Evolutionary conservation across 768 basidiomycete genomes (phyloP).

Genomic region (Rhizopogon sp.): DNA sequence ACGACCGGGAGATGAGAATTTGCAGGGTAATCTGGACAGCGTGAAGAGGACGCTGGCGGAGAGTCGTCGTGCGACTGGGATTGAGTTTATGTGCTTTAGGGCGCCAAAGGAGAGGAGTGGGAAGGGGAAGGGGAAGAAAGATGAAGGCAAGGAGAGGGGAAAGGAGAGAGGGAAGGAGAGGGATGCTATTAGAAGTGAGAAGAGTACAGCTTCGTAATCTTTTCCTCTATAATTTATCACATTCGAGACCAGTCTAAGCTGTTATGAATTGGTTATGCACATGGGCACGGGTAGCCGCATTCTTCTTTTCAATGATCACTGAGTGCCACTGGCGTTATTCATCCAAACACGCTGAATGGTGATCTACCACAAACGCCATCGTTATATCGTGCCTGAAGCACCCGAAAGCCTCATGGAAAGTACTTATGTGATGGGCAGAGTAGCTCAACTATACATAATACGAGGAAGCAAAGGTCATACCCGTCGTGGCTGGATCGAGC

Average conservation of each 20-base stretch:
- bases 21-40: conserved; percentile 83
- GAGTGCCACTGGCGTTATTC: no score
- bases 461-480: no score
- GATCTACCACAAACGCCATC: no score
- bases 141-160: background rate
- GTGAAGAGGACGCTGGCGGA: conserved; percentile 90
- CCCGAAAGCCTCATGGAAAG: no score
- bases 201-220: background rate
- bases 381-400: no score
- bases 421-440: no score
- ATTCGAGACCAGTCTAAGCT: background rate
- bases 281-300: no score
- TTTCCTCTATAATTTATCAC: background rate
- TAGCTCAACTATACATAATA: no score
- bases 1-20: conserved; percentile 77
- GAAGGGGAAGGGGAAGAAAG: background rate
- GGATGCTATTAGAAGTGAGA: conserved; percentile 5
- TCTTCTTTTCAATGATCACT: no score
- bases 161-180: conserved; percentile 9
- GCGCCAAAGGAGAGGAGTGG: conserved; percentile 47
- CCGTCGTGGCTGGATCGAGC: no score
- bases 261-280: background rate
- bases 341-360: no score
- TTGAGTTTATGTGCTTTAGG: conserved; percentile 93
- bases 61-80: conserved; percentile 83